Base-by-base conservation (phyloP, 2,329 filamentous ascomycete genomes). In the Colletotrichum eleusines region DNA sequence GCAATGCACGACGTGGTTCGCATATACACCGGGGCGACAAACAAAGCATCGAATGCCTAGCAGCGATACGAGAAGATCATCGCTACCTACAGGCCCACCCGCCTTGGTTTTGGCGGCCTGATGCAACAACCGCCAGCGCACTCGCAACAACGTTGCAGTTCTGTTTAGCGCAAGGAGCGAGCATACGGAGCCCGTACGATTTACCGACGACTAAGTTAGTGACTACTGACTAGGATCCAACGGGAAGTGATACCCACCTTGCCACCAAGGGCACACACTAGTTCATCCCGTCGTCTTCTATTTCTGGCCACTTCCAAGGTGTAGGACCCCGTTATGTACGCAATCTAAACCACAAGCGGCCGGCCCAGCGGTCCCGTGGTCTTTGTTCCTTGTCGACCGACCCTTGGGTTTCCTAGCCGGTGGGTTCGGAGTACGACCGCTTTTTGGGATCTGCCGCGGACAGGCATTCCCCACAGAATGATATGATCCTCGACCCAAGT, bases 61-160 rank as follows among this genome's bases (percentile, higher is more conserved):
- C 33, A 66, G 66, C 38, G 54, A 69, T 61, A 69, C 62, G 62
- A 69, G 66, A 66, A 54, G 62, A 69, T 69, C 62, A 50, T 66
- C 66, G 54, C 40, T n/a, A 11, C 48, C 12, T 16, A 35, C n/a
- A 31, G 23, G 60, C 40, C 6, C 6, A 12, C 31, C 5, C 18
- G 1, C 46, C 54, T 40, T 31, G 38, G 26, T 46, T 38, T 18
- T 40, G 48, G 28, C 14, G 18, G 40, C 40, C 38, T 54, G 12
- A 46, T 60, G 61, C 46, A 54, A 20, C 20, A 18, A 60, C 44
- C 16, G 8, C 51, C 40, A 58, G 14, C 12, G 26, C 12, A n/a
- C 18, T n/a, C 18, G 5, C 8, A 53, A 53, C 53, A 46, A 59
- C 66, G 61, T 65, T 65, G 26, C 61, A 35, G 5, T 60, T 38